Evolutionary conservation across 331 rosid species (phyloP).

Genomic region (Malus hybrid): DNA sequence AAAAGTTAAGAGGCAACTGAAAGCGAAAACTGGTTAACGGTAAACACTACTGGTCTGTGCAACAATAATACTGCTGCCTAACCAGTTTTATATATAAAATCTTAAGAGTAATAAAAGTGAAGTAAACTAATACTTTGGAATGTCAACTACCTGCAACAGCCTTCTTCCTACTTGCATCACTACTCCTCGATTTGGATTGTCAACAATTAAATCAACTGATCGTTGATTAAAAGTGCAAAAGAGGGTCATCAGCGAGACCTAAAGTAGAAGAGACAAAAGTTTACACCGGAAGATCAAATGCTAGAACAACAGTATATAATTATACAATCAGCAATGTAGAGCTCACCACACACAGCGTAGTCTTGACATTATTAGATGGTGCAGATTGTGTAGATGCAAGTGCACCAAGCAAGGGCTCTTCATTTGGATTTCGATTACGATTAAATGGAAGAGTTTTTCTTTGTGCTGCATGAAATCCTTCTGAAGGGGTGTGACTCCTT

Average conservation of each 20-base stretch:
- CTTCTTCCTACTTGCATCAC: constrained; percentile 64
- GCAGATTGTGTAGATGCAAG: constrained; percentile 29
- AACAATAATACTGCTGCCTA: not conserved
- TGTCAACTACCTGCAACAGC: constrained; percentile 60
- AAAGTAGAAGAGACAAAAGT: constrained; percentile 4
- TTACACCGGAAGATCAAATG: not conserved
- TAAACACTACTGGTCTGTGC: not conserved
- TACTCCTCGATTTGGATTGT: constrained; percentile 38
- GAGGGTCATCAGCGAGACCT: constrained; percentile 60
- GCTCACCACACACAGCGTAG: constrained; percentile 54
- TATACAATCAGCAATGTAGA: constrained; percentile 4
- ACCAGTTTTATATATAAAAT: not conserved
- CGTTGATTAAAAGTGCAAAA: constrained; percentile 41
- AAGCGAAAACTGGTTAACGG: not conserved
- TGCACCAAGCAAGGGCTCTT: constrained; percentile 58
- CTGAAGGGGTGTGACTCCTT: constrained; percentile 57
- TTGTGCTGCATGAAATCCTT: constrained; percentile 50
- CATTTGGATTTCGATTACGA: constrained; percentile 19
- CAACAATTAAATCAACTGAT: constrained; percentile 16
- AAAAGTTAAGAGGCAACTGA: not conserved
- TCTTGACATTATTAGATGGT: constrained; percentile 45
- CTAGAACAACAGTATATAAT: not conserved
- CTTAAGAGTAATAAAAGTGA: not conserved
- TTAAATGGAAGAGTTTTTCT: constrained; percentile 28
- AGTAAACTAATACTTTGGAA: constrained; percentile 5